Percentiles rank a stretch among this genome's conserved stretches.
These are phyloP conservation scores for Lipomyces chichibuensis DNA, from an alignment of 805 yeast species.

Conservation along the genomic window DNA sequence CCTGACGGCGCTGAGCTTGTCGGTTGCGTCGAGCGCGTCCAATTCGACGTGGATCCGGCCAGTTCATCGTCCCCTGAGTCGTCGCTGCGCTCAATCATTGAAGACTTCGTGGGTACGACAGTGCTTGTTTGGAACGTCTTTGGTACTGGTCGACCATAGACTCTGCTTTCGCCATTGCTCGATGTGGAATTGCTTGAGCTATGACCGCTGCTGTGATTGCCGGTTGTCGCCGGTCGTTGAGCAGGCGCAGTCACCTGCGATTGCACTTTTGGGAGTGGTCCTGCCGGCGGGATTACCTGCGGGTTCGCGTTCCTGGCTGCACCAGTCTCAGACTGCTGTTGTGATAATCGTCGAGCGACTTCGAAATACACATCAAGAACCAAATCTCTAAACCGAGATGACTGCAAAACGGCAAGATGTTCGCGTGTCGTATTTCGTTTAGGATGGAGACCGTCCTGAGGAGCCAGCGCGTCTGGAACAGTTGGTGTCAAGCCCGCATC, in stretches of 20 bases:
- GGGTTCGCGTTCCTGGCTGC: not conserved
- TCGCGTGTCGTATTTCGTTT: constrained; percentile 95
- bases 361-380: constrained; percentile 88
- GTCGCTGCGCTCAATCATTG: constrained; percentile 85
- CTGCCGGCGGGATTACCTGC: not conserved
- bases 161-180: not conserved
- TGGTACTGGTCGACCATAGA: constrained; percentile 18
- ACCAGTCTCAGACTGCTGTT: not conserved
- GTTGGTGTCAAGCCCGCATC: constrained; percentile 44
- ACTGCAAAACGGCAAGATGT: constrained; percentile 82
- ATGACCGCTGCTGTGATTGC: not conserved
- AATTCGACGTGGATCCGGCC: constrained; percentile 8
- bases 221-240: not conserved
- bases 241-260: not conserved
- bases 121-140: constrained; percentile 39
- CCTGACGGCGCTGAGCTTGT: not conserved
- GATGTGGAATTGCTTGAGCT: not conserved
- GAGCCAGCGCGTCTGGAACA: constrained; percentile 62
- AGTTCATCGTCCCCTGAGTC: constrained; percentile 62
- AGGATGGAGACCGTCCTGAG: constrained; percentile 78
- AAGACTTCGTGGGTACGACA: constrained; percentile 82
- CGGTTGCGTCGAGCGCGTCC: not conserved
- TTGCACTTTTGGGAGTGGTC: not conserved
- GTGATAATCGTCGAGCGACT: constrained; percentile 71
- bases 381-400: constrained; percentile 80